phyloP scores from a whole-genome alignment of 2,329 filamentous ascomycete species.

The Trichoderma hamatum region DNA sequence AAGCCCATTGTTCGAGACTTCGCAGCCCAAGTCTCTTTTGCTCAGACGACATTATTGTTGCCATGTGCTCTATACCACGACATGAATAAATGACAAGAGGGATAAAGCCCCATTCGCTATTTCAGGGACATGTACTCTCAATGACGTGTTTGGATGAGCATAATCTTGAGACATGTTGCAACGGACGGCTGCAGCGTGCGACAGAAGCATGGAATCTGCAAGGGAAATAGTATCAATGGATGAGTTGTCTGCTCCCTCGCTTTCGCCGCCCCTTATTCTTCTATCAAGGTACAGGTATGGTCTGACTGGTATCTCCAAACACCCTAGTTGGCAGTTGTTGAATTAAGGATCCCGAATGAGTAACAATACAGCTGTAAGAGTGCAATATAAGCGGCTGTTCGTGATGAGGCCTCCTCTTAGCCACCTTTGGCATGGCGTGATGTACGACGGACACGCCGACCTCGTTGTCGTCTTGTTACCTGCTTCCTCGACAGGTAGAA shows the following conservation, averaged over 20 bases:
- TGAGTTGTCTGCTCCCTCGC: background rate
- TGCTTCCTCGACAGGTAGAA: background rate
- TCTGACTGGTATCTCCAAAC: background rate
- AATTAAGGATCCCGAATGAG: background rate
- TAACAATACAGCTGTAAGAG: background rate
- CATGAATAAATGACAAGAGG: background rate
- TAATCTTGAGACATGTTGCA: conserved; percentile 25
- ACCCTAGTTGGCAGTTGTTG: background rate
- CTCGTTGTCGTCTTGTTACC: background rate
- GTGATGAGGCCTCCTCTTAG: background rate
- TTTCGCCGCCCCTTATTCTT: background rate
- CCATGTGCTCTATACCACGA: background rate
- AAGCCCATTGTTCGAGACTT: background rate
- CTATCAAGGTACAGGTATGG: background rate
- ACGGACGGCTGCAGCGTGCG: conserved; percentile 14
- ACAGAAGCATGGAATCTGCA: conserved; percentile 7
- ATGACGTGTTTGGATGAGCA: conserved; percentile 14
- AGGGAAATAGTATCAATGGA: background rate
- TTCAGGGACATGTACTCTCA: background rate
- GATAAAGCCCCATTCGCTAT: conserved; percentile 1
- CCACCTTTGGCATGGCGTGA: background rate
- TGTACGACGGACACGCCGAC: background rate
- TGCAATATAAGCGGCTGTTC: background rate
- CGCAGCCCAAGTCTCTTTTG: background rate
- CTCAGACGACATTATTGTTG: background rate